Evolutionary conservation across 768 basidiomycete genomes (phyloP), one percentile per base, ranked within the genome.

Genomic region (Cubamyces sp.): DNA sequence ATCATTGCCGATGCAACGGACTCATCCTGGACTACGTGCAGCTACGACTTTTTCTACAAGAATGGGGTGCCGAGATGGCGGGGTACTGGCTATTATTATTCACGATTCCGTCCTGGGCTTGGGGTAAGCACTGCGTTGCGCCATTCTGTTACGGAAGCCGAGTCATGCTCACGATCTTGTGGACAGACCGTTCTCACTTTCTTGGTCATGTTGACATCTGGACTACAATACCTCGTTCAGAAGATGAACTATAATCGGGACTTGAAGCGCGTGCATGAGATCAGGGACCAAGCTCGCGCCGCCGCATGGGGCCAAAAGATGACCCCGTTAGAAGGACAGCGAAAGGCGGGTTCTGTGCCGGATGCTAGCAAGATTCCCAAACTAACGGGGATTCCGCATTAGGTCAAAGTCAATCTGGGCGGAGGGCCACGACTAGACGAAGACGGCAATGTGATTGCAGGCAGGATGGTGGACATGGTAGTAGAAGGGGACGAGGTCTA

Each of bases 61-160:
- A 98, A 98, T 64, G 96, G 96, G 21, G 94, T 99, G 3, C 96
- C 96, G 0, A 91, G 84, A 72, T 99, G 96, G 96, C 83, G 96
- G 66, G 96, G 95, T 16, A 94, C 92, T 34, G 92, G 94, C 46
- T 98, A 98, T 76, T 98, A 98, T 75, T 99, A 98, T 75, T 86
- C 92, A 30, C 87, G 97, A 54, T 99, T 91, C 82, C 84, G 96
- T 30, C 96, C 96, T n/a, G 94, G 95, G 25, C 81, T 98, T 62
- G 85, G 85, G 62, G 91, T 91, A 68, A 65, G 84, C 73, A n/a
- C 3, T n/a, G 55, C 47, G 37, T 21, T n/a, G 39, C 34, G 18
- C 30, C 21, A 23, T 41, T 26, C 12, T 18, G 9, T 50, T 34
- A 50, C n/a, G 45, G 23, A 34, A 34, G 7, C 52, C 21, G 28